Base-by-base conservation (phyloP, 2,329 filamentous ascomycete genomes). In the Colletotrichum liriopes region DNA sequence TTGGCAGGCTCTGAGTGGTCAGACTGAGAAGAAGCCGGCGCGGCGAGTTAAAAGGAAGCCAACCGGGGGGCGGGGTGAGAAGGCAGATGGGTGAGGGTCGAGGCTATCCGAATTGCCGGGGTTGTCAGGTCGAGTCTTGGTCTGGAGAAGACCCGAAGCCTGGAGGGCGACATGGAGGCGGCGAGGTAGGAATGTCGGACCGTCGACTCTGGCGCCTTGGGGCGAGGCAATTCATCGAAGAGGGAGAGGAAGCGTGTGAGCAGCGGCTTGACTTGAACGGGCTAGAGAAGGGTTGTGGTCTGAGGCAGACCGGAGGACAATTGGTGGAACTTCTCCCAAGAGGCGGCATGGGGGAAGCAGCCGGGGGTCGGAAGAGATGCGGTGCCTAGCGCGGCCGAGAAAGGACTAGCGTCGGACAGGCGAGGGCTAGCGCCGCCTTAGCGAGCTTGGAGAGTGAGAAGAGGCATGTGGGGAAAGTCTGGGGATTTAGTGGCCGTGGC, bases 401-500 rank as follows among this genome's bases (percentile, higher is more conserved):
- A 12, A 1, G 29, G 65, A 23, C 52, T 58, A 51, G 68, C 2
- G 12, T 5, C 23, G 5, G 0, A 18, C 54, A 1, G 11, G 32
- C 23, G 14, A 8, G 5, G 52, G 29, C 32, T 69, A 72, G 69
- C 54, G 58, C 23, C 0, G 0, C 0, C 5, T 65, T 35, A 65
- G 70, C 65, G 70, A 56, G 45, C 4, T 3, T 1, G 4, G 1
- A 3, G 23, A 49, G 18, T 58, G 32, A 37, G n/a, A 23, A 9
- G 23, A n/a, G 20, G 6, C 18, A 59, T 69, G 45, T 72, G 69
- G 69, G 69, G 59, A 54, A 72, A 69, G 65, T 72, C 70, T 70
- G 70, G 70, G 70, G 70, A 70, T 69, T 72, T 70, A 69, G 70
- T 72, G 70, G 70, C 65, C 58, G 65, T 70, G 59, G 70, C 66